Evolutionary conservation across 2,329 filamentous ascomycete genomes (phyloP), one percentile per base, ranked within the genome.

Genomic region (Pseudonectria buxi): DNA sequence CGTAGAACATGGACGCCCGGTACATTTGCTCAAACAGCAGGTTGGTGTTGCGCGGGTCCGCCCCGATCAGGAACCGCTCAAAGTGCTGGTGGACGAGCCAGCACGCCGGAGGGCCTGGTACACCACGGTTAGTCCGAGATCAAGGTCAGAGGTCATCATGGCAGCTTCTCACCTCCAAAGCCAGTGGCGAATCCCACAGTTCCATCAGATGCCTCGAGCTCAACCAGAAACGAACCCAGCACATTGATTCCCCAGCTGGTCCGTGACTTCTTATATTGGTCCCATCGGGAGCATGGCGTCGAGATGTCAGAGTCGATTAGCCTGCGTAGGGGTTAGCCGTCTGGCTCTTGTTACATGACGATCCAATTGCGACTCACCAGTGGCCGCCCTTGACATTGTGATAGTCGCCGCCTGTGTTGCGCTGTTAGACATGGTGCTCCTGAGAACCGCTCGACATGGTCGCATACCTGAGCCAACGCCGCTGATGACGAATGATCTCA

Each of bases 201-300:
- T 46, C 89, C 89, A 68, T 95, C 87, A 7, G 76, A 81, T 12
- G 85, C 84, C 62, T 94, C 86, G 36, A 95, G 79, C 63, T 95
- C 88, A 7, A 95, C 76, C 51, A 88, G 83, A 65, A 95, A 94
- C 1, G 88, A 94, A 2, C 89, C 89, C 16, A 95, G 68, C 7
- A 95, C 88, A 53, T 95, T 95, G 71, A 95, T 95, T 26, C 89
- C 89, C 86, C 87, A 95, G 59, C 81, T 88, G 10, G 88, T 95
- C 50, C 89, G 75, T 26, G 88, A 95, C 42, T 81, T 78, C 47
- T 88, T 80, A 63, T 94, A 95, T 50, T 89, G 71, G 46, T 92
- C 85, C 76, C 89, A 95, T 62, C 79, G 76, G 32, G 87, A 90
- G 75, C 89, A 94, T 6, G 89, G 89, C 1, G 88, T 95, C 2